Conservation (phyloP, 345 rosid genomes). For the Euphorbia pulcherrima region DNA sequence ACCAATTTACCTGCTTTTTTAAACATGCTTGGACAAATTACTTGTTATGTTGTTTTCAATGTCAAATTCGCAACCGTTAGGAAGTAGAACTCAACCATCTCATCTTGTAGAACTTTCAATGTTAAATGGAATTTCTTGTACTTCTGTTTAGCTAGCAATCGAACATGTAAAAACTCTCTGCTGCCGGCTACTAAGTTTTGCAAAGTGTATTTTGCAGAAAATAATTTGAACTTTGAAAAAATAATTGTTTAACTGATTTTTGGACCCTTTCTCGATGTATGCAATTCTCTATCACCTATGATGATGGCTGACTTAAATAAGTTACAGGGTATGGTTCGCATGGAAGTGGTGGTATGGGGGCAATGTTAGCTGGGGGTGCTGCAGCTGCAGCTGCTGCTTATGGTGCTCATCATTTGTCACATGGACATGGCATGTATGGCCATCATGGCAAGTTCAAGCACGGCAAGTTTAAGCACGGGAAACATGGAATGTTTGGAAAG, state of each 20-base stretch:
- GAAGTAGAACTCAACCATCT: background rate
- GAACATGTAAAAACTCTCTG: background rate
- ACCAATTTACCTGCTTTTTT: too few relatives aligned
- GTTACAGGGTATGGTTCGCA: slow-evolving; percentile 44
- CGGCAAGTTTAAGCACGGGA: slow-evolving; percentile 65
- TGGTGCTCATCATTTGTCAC: slow-evolving; percentile 62
- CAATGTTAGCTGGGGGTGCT: slow-evolving; percentile 60
- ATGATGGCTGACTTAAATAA: background rate
- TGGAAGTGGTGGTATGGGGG: slow-evolving; percentile 53
- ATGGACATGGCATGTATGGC: slow-evolving; percentile 55
- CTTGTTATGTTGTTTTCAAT: background rate
- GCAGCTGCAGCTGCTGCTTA: slow-evolving; percentile 71
- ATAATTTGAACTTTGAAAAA: background rate
- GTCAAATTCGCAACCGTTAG: background rate
- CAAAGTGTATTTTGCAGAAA: background rate
- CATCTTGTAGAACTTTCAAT: background rate
- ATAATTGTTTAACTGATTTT: background rate
- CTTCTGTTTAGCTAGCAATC: background rate
- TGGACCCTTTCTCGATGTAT: background rate
- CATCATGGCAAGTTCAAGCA: slow-evolving; percentile 67
- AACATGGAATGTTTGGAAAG: slow-evolving; percentile 61
- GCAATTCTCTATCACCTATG: background rate
- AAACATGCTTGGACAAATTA: background rate
- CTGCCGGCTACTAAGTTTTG: background rate
- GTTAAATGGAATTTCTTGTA: background rate